Evolutionary conservation across 768 basidiomycete genomes (phyloP), one percentile per base, ranked within the genome.

Genomic region (Russula olivacea): DNA sequence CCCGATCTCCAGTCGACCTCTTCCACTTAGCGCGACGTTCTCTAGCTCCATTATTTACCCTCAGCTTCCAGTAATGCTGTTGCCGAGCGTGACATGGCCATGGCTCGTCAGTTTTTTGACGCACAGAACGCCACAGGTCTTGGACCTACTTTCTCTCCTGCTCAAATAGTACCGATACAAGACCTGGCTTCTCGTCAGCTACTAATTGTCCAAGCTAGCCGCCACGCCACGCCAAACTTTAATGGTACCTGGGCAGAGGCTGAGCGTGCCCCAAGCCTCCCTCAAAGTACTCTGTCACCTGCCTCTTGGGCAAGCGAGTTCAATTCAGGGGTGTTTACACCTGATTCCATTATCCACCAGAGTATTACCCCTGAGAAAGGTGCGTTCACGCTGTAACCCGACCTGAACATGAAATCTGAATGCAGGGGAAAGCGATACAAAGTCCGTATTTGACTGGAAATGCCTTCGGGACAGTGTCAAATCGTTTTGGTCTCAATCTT

Each of bases 31-130:
- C 11, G 11, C n/a, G 30, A 32, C 28, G 21, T 25, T 23, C 28
- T 30, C 2, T 65, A 93, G 91, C 79, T 93, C 28, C 90, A 88
- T 64, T 83, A 89, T 72, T 80, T 93, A 30, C 88, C 91, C 1
- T 79, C 81, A 23, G 80, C 80, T n/a, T 75, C 81, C 0, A 71
- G 77, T 19, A 67, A 73, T 25, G 76, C 76, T 55, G 77, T 82
- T 38, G 82, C 77, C 63, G 83, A 85, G 68, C 87, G 84, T 55
- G 91, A 93, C 73, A 72, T 85, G 52, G 81, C 83, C 15, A 81
- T 90, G 66, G 91, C 90, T 30, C 84, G 87, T 50, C 89, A 89
- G 67, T 93, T 93, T 72, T 93, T 93, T 70, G 81, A 86, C 63
- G 72, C 73, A 41, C 74, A 74, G 55, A 71, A 76, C 2, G 75